A percentile compares a stretch with the other conserved stretches of the same genome.
These are phyloP conservation scores for Neurospora sp. DNA, from an alignment of 495 filamentous ascomycete genomes.

Conservation along the genomic window DNA sequence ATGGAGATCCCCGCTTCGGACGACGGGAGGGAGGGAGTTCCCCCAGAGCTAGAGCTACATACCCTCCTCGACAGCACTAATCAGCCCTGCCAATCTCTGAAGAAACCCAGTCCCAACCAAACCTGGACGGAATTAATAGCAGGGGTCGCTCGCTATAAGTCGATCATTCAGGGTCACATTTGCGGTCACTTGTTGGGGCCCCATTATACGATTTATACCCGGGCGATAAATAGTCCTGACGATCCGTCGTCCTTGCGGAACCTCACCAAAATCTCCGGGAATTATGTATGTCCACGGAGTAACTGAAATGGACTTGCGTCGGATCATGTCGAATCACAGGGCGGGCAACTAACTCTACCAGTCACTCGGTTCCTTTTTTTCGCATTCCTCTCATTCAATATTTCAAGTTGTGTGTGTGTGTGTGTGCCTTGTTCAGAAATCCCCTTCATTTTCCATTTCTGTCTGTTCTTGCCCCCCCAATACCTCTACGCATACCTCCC, in stretches of 20 bases:
- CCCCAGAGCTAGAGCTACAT: not conserved
- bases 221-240: not conserved
- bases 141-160: not conserved
- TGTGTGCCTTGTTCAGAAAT: too few species aligned
- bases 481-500: too few species aligned
- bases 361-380: too few species aligned
- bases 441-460: too few species aligned
- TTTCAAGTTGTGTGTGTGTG: too few species aligned
- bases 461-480: too few species aligned
- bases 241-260: not conserved
- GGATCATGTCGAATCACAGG: too few species aligned
- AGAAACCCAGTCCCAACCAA: not conserved
- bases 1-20: not conserved
- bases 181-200: not conserved
- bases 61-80: not conserved
- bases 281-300: too few species aligned
- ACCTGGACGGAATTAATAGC: not conserved
- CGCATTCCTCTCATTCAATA: too few species aligned
- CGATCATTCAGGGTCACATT: not conserved
- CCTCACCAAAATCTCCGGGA: conserved; percentile 1
- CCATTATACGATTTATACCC: not conserved
- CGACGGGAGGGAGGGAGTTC: not conserved
- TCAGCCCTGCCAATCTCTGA: not conserved
- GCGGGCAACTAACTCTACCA: too few species aligned
- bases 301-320: too few species aligned